phyloP scores from a whole-genome alignment of 2,329 filamentous ascomycete genomes.

The Colletotrichum siamense region DNA sequence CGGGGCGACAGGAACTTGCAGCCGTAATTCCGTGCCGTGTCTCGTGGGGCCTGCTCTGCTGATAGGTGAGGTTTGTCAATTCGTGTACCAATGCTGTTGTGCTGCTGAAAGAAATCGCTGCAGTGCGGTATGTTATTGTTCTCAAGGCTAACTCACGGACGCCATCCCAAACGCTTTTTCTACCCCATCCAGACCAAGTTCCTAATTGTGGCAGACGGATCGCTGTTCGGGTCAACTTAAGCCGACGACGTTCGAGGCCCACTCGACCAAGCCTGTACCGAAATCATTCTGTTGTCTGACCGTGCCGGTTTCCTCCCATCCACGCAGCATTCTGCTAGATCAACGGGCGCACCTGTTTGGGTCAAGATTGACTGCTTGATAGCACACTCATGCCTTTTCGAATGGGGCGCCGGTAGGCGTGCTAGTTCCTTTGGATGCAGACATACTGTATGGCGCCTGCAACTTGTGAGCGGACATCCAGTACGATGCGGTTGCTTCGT shows the following conservation, averaged over 20 bases:
- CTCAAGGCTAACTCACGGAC: conserved; percentile 20
- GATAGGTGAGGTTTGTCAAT: conserved; percentile 3
- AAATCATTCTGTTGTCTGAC: neutral
- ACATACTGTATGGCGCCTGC: conserved; percentile 77
- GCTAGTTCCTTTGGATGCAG: conserved; percentile 64
- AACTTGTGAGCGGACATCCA: conserved; percentile 10
- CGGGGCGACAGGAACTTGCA: neutral
- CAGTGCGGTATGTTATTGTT: conserved; percentile 13
- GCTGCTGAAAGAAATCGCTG: neutral
- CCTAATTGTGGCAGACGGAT: neutral
- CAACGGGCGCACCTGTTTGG: neutral
- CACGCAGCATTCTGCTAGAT: neutral
- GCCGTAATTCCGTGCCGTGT: conserved; percentile 18
- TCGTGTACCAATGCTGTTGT: neutral
- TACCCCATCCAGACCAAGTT: neutral
- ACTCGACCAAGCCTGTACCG: neutral
- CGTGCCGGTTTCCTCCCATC: neutral
- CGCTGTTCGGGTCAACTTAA: conserved; percentile 6
- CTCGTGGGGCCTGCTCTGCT: conserved; percentile 6
- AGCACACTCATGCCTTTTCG: neutral
- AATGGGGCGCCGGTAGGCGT: conserved; percentile 45
- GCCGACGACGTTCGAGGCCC: neutral
- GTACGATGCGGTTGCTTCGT: too few species aligned
- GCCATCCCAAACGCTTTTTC: neutral
- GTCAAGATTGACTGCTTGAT: neutral